These are phyloP conservation scores for Trichophyton schoenleinii DNA, from an alignment of 2,329 filamentous ascomycete species.

Conservation along the genomic window DNA sequence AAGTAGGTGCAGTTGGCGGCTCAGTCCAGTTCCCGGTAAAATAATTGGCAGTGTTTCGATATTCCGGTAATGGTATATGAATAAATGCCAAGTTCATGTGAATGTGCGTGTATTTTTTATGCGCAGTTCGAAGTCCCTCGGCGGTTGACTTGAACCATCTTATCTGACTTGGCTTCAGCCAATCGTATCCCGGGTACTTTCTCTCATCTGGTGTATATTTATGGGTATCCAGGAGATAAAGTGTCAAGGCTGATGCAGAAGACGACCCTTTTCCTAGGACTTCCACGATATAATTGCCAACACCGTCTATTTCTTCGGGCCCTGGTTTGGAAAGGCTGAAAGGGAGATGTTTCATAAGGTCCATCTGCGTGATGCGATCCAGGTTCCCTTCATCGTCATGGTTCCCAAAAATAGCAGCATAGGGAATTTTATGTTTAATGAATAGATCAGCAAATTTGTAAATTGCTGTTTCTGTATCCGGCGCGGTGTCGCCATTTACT, in stretches of 20 bases:
- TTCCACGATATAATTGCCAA: slow-evolving; percentile 92
- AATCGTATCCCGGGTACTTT: slow-evolving; percentile 86
- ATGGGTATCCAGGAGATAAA: slow-evolving; percentile 94
- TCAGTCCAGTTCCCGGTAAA: slow-evolving; percentile 66
- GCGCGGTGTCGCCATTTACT: slow-evolving; percentile 84
- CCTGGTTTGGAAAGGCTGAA: slow-evolving; percentile 81
- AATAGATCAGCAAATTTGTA: slow-evolving; percentile 85
- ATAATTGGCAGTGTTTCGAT: slow-evolving; percentile 49
- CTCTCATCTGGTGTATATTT: slow-evolving; percentile 81
- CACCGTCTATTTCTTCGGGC: slow-evolving; percentile 70
- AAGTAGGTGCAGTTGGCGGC: slow-evolving; percentile 70
- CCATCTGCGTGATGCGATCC: slow-evolving; percentile 67
- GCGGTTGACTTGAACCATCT: slow-evolving; percentile 83
- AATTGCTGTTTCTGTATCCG: slow-evolving; percentile 81
- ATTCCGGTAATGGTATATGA: slow-evolving; percentile 91
- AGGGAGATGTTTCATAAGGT: slow-evolving; percentile 70
- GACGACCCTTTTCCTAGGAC: slow-evolving; percentile 66
- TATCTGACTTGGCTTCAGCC: slow-evolving; percentile 89
- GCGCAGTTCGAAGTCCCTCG: slow-evolving; percentile 58
- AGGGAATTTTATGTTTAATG: slow-evolving; percentile 77
- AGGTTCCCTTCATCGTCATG: slow-evolving; percentile 88
- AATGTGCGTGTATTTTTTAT: slow-evolving; percentile 74
- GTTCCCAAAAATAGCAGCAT: slow-evolving; percentile 90
- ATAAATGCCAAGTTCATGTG: slow-evolving; percentile 97
- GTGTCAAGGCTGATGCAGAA: slow-evolving; percentile 75